Conservation (phyloP, 2,329 filamentous ascomycete genomes). For the Exophiala sp. region DNA sequence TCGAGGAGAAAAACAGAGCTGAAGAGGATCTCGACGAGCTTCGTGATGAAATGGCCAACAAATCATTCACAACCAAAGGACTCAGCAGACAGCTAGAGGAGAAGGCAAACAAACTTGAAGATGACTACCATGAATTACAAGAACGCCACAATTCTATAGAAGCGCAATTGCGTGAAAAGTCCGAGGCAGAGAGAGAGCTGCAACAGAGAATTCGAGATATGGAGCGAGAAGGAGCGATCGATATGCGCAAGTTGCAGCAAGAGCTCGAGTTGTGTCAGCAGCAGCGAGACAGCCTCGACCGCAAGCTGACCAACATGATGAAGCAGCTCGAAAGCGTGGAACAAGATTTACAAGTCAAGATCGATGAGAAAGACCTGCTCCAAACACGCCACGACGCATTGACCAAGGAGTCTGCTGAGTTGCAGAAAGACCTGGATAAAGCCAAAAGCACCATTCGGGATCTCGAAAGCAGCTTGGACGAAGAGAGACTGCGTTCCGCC, state of each 20-base stretch:
- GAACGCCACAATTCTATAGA: constrained; percentile 43
- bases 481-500: constrained; percentile 53
- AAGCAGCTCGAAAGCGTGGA: constrained; percentile 49
- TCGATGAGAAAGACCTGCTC: constrained; percentile 61
- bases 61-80: constrained; percentile 69
- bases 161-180: constrained; percentile 42
- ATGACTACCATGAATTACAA: constrained; percentile 54
- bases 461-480: constrained; percentile 46
- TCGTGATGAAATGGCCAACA: constrained; percentile 72
- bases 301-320: constrained; percentile 39
- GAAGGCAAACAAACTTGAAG: constrained; percentile 59
- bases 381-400: constrained; percentile 64
- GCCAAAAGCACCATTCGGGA: constrained; percentile 42
- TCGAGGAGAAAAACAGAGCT: constrained; percentile 47
- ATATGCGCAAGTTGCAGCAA: constrained; percentile 38
- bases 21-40: constrained; percentile 56
- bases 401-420: constrained; percentile 57
- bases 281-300: constrained; percentile 43
- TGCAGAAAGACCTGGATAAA: constrained; percentile 58
- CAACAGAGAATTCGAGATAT: constrained; percentile 40
- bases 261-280: constrained; percentile 40
- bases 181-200: constrained; percentile 37
- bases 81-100: constrained; percentile 70
- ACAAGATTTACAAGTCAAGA: constrained; percentile 53
- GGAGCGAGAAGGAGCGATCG: constrained; percentile 37